Percentiles rank a stretch among this genome's conserved stretches.
Conservation (phyloP, 345 rosid species). For the Eucalyptus melliodora region DNA sequence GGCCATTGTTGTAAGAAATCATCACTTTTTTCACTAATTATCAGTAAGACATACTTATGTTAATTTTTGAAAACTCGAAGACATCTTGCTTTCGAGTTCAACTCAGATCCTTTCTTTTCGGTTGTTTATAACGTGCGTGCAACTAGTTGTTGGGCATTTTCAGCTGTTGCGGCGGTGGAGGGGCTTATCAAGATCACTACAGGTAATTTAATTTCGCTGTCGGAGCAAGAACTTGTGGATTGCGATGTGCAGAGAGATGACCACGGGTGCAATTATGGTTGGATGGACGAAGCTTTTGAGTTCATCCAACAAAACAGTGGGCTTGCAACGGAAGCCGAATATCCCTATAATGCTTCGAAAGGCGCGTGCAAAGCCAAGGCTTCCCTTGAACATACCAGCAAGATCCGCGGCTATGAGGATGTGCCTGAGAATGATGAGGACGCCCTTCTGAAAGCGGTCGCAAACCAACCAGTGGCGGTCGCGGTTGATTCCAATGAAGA, state of each 20-base stretch:
- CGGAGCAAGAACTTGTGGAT: slow-evolving; percentile 60
- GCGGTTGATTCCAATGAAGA: slow-evolving; percentile 28
- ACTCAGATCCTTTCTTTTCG: background rate
- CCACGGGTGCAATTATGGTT: slow-evolving; percentile 43
- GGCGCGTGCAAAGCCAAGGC: slow-evolving; percentile 14
- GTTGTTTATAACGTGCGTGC: background rate
- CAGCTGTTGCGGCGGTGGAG: slow-evolving; percentile 52
- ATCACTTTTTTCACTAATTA: background rate
- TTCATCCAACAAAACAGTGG: slow-evolving; percentile 25
- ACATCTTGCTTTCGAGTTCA: background rate
- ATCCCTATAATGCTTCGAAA: slow-evolving; percentile 29
- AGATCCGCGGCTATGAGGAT: slow-evolving; percentile 23
- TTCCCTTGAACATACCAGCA: background rate
- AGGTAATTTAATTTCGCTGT: slow-evolving; percentile 34
- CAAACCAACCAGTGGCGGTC: slow-evolving; percentile 44
- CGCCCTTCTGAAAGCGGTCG: slow-evolving; percentile 43
- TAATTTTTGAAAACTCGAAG: background rate
- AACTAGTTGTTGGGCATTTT: slow-evolving; percentile 81
- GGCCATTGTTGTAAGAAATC: background rate
- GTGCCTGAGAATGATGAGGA: slow-evolving; percentile 38
- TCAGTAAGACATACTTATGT: background rate
- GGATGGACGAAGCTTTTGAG: slow-evolving; percentile 46
- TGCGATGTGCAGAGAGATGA: slow-evolving; percentile 9
- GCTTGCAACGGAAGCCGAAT: slow-evolving; percentile 26
- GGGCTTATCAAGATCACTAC: slow-evolving; percentile 42